Evolutionary conservation across 2,329 filamentous ascomycete species (phyloP), one percentile per base, ranked within the genome.

Genomic region (Colletotrichum sidae): DNA sequence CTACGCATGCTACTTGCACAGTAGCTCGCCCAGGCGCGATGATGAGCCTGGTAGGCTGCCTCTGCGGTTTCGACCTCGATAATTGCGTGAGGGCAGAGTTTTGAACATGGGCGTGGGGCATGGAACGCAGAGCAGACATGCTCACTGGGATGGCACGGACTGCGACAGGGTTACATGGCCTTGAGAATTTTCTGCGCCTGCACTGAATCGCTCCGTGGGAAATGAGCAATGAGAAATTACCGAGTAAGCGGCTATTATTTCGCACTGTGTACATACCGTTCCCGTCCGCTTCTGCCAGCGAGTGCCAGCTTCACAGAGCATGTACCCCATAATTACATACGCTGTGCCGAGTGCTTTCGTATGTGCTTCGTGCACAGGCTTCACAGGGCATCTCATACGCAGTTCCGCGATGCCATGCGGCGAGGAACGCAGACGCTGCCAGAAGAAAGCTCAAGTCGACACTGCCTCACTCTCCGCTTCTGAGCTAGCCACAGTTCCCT

Each of bases 141-240:
- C 25, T 25, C 4, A 25, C 46, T 39, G 37, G 61, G 56, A 11
- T 55, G 55, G 50, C 51, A 65, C 57, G 46, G 35, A 12, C 12
- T n/a, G 5, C 4, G 13, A 55, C 51, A 61, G 51, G 57, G 62
- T 51, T 55, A 8, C 17, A 35, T 25, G 25, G 61, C 39, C 46
- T 47, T 62, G 47, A 47, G 61, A 65, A 62, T 56, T 65, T 65
- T 65, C 58, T 65, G 58, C 62, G 58, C 57, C 60, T 62, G 62
- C 47, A 65, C 52, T 57, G 58, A 65, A 62, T 65, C 58, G 62
- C 39, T 52, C 62, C 46, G 62, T 47, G 58, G 62, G 62, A 65
- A 65, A 65, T 65, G 62, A 65, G 62, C 49, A 42, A 33, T 56
- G 46, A 61, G 58, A 65, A 56, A 65, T 65, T 65, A 62, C 51